Conservation (phyloP, 768 basidiomycete species). For the Hortiboletus campestris region DNA sequence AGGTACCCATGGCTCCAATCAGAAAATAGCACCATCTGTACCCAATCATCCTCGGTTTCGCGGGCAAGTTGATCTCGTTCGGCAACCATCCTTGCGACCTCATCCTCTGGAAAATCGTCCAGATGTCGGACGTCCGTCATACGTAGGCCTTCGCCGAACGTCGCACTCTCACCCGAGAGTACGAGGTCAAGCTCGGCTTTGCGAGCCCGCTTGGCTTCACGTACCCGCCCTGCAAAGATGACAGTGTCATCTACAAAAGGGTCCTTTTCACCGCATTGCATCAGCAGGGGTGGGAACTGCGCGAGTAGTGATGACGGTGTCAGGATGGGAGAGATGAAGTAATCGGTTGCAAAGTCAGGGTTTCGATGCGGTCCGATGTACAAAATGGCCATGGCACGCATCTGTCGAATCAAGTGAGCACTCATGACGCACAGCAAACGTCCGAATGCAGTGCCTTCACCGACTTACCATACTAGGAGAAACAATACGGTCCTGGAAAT, state of each 20-base stretch:
- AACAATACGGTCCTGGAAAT: constrained; percentile 91
- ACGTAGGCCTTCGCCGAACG: constrained; percentile 59
- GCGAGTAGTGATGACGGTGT: constrained; percentile 81
- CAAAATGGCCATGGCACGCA: constrained; percentile 98
- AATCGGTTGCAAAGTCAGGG: constrained; percentile 94
- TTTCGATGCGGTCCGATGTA: constrained; percentile 93
- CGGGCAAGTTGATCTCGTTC: constrained; percentile 59
- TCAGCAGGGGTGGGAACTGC: constrained; percentile 89
- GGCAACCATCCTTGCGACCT: constrained; percentile 44
- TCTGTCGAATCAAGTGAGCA: constrained; percentile 52
- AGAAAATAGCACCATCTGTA: constrained; percentile 87
- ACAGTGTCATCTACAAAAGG: constrained; percentile 98
- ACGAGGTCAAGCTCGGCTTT: constrained; percentile 68
- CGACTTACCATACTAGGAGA: constrained; percentile 90
- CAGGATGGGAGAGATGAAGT: constrained; percentile 93
- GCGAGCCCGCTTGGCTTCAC: constrained; percentile 88
- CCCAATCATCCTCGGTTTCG: constrained; percentile 92
- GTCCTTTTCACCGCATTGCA: constrained; percentile 95
- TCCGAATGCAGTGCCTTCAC: constrained; percentile 1
- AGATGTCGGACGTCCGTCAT: constrained; percentile 53
- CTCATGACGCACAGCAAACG: background rate
- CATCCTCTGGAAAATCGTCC: constrained; percentile 27
- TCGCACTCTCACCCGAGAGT: constrained; percentile 58
- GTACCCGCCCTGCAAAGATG: constrained; percentile 91
- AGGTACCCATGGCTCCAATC: constrained; percentile 98